These are phyloP conservation scores for Hydrangea macrophylla DNA, from an alignment of 148 eudicot genomes.

Conservation along the genomic window DNA sequence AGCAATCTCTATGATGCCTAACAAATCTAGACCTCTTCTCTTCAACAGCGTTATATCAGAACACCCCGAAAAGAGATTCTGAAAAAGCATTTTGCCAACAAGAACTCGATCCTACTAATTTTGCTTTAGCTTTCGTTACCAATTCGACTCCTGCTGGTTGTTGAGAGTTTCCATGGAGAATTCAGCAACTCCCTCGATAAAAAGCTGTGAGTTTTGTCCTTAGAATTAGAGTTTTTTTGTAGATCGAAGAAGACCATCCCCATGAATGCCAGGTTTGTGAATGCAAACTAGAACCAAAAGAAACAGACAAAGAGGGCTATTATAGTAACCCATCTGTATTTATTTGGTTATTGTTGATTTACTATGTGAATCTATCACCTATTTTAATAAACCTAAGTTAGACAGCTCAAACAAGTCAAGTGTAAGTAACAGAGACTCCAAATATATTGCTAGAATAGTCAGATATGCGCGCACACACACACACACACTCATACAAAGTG, in stretches of 20 bases:
- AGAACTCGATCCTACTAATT: constrained; percentile 32
- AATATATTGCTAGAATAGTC: too few species aligned
- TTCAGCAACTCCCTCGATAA: constrained; percentile 32
- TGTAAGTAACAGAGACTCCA: too few species aligned
- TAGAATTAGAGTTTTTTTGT: constrained; percentile 6
- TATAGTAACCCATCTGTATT: constrained; percentile 1
- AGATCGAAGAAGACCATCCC: constrained; percentile 37
- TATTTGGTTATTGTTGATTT: neutral
- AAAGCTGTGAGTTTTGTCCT: neutral
- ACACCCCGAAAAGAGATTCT: constrained; percentile 53
- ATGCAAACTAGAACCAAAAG: constrained; percentile 17
- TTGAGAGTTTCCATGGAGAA: constrained; percentile 44
- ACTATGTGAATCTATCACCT: too few species aligned
- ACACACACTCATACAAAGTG: neutral
- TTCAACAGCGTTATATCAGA: constrained; percentile 58
- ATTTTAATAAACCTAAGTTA: neutral
- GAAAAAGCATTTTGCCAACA: constrained; percentile 69
- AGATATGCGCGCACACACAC: neutral
- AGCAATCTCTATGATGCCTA: constrained; percentile 80
- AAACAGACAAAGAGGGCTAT: neutral
- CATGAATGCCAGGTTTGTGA: constrained; percentile 24
- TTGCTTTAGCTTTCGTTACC: constrained; percentile 43
- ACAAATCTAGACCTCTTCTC: constrained; percentile 59
- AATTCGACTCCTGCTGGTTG: constrained; percentile 36
- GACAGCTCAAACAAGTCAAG: neutral